Conservation (phyloP, 192 early-diverging fungal genomes). For the Backusella westeae region DNA sequence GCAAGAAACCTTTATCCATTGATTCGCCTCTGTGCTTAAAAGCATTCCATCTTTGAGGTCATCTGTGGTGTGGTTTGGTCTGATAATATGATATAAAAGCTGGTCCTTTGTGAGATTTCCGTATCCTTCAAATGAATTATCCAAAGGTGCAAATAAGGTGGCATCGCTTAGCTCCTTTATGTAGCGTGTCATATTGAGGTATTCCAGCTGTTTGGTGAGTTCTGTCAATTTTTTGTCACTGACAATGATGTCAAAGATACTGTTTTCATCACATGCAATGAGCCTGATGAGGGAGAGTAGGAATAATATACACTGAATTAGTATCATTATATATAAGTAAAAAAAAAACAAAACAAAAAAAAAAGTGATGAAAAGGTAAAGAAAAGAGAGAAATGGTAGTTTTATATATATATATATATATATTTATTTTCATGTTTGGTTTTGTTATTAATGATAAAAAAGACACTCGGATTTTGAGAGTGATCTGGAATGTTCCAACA, state of each 20-base stretch:
- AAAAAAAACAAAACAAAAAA: neutral
- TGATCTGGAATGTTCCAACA: neutral
- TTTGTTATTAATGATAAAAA: neutral
- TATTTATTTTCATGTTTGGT: neutral
- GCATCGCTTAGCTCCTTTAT: conserved; percentile 9
- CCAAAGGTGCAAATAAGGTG: conserved; percentile 45
- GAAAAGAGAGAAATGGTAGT: neutral
- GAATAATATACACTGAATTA: neutral
- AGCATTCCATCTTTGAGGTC: conserved; percentile 22
- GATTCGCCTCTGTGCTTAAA: neutral
- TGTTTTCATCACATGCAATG: neutral
- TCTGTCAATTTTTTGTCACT: neutral
- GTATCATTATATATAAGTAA: neutral
- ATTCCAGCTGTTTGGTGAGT: neutral
- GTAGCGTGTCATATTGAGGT: neutral
- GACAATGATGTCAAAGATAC: neutral
- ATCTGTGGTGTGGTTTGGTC: neutral
- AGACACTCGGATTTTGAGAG: neutral
- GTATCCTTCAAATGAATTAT: conserved; percentile 34
- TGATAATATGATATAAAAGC: conserved; percentile 25
- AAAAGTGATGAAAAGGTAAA: neutral
- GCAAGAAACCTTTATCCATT: conserved; percentile 3
- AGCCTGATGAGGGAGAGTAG: neutral
- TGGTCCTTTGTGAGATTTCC: conserved; percentile 7
- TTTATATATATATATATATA: neutral